These are phyloP conservation scores for Oemleria cerasiformis DNA, from an alignment of 306 rosid genomes.

Conservation along the genomic window DNA sequence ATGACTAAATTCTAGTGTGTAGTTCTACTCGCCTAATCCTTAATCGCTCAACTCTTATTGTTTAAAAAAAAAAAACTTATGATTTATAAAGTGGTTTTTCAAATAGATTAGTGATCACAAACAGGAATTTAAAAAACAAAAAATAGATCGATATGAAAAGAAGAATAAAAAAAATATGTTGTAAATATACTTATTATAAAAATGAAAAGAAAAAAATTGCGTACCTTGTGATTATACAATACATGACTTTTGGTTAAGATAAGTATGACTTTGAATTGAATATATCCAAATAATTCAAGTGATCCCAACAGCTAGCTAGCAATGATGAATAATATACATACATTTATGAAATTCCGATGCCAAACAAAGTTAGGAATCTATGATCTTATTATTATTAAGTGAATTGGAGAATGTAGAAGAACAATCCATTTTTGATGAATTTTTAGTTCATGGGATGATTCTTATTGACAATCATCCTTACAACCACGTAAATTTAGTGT, in stretches of 20 bases:
- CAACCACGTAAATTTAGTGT: conserved; percentile 54
- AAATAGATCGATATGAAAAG: no score
- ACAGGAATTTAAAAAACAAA: no score
- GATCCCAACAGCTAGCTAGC: conserved; percentile 29
- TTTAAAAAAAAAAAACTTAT: no score
- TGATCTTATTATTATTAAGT: conserved; percentile 5
- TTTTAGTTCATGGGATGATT: conserved; percentile 36
- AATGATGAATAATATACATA: conserved; percentile 14
- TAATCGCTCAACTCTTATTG: no score
- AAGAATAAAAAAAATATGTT: no score
- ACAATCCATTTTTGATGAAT: conserved; percentile 37
- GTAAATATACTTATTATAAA: no score
- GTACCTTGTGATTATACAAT: background rate
- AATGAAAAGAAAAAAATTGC: no score
- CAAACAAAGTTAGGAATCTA: conserved; percentile 39
- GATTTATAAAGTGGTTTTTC: no score
- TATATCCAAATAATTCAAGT: conserved; percentile 17
- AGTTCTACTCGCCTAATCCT: no score
- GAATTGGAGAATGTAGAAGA: conserved; percentile 48
- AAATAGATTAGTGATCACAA: no score
- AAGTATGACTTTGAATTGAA: conserved; percentile 2
- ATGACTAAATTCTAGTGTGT: no score
- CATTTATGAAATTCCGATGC: conserved; percentile 32
- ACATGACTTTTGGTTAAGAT: conserved; percentile 26
- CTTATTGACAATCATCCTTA: conserved; percentile 42